These are phyloP conservation scores for Dothidotthia symphoricarpi DNA, from an alignment of 2,329 filamentous ascomycete genomes.

Conservation along the genomic window DNA sequence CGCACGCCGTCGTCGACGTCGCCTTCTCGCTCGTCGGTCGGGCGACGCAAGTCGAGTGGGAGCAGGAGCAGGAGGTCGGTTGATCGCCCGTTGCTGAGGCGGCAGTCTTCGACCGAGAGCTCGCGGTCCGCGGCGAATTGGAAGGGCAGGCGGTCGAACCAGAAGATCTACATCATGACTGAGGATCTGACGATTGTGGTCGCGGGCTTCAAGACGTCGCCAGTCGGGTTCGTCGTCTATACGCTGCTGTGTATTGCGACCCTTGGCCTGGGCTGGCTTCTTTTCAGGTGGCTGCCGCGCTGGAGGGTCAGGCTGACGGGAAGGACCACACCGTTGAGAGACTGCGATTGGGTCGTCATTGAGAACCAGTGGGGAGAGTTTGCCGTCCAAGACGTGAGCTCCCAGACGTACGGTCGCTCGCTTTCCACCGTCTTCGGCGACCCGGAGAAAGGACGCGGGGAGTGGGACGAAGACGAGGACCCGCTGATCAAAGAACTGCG, in stretches of 20 bases:
- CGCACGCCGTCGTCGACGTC: slow-evolving; percentile 17
- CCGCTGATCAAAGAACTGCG: slow-evolving; percentile 73
- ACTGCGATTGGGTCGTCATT: slow-evolving; percentile 88
- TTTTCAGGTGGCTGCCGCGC: slow-evolving; percentile 85
- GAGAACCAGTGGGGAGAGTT: slow-evolving; percentile 99
- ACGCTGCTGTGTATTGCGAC: slow-evolving; percentile 68
- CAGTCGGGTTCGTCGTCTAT: slow-evolving; percentile 67
- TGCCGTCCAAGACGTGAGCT: slow-evolving; percentile 67
- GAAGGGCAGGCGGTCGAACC: slow-evolving; percentile 65
- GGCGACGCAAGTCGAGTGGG: slow-evolving; percentile 63
- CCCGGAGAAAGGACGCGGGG: slow-evolving; percentile 64
- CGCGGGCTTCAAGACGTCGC: slow-evolving; percentile 82
- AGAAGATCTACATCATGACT: slow-evolving; percentile 90
- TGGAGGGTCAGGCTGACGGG: slow-evolving; percentile 81
- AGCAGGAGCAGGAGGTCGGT: slow-evolving; percentile 56
- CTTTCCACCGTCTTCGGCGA: slow-evolving; percentile 68
- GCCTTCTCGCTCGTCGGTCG: slow-evolving; percentile 16
- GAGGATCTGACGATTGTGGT: slow-evolving; percentile 94
- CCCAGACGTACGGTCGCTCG: slow-evolving; percentile 59
- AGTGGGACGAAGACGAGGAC: slow-evolving; percentile 70
- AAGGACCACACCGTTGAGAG: slow-evolving; percentile 63
- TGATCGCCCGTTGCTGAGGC: slow-evolving; percentile 64
- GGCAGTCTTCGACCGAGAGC: slow-evolving; percentile 69
- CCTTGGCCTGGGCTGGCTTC: slow-evolving; percentile 73
- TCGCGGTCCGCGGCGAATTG: slow-evolving; percentile 60